Conservation (phyloP, 805 yeast genomes). For the Candida michaelii region DNA sequence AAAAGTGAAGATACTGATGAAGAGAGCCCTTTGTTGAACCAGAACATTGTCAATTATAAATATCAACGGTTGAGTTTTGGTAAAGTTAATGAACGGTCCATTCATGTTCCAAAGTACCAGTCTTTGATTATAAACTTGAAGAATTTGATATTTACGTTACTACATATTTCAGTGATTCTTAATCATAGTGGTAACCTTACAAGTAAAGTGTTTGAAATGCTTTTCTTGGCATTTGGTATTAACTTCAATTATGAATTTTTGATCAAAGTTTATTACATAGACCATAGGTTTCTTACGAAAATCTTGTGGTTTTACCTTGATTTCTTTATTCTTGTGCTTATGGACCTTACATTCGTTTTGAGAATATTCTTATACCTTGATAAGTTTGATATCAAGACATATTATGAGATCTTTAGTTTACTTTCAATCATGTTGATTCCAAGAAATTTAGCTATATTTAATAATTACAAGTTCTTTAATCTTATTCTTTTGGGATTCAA, state of each 20-base stretch:
- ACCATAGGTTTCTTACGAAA: constrained; percentile 44
- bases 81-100: constrained; percentile 30
- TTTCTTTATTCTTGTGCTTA: constrained; percentile 37
- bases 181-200: constrained; percentile 18
- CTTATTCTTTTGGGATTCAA: constrained; percentile 51
- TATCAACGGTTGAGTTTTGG: constrained; percentile 32
- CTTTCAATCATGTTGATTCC: constrained; percentile 52
- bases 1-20: constrained; percentile 21
- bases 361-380: constrained; percentile 18
- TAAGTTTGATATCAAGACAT: constrained; percentile 16
- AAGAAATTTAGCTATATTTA: constrained; percentile 48
- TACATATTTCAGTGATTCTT: constrained; percentile 24
- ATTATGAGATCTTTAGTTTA: constrained; percentile 37
- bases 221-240: constrained; percentile 46
- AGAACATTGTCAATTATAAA: constrained; percentile 29
- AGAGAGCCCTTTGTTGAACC: constrained; percentile 14
- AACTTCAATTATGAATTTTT: constrained; percentile 50
- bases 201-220: constrained; percentile 24
- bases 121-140: constrained; percentile 39
- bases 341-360: constrained; percentile 33
- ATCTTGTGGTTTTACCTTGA: constrained; percentile 58
- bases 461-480: constrained; percentile 52
- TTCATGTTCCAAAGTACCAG: constrained; percentile 42
- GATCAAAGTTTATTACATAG: constrained; percentile 43
- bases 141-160: constrained; percentile 21